Conservation (phyloP, 768 basidiomycete species). For the Boletellus emodensis region DNA sequence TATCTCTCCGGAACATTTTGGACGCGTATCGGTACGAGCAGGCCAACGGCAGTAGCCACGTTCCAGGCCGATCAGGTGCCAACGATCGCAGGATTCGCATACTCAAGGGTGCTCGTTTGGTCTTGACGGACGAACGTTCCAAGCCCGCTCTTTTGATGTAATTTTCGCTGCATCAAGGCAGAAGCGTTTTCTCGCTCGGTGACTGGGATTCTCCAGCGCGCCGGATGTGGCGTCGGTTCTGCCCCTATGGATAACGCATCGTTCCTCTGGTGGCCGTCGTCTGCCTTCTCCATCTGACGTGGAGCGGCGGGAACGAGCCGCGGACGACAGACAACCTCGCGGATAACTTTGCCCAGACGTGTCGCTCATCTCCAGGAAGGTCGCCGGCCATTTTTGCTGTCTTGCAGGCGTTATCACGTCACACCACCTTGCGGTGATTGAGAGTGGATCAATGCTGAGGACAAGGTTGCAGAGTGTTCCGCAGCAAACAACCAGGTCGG, state of each 20-base stretch:
- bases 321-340: constrained; percentile 7
- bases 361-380: constrained; percentile 3
- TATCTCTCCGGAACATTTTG: constrained; percentile 47
- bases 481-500: constrained; percentile 10
- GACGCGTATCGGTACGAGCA: constrained; percentile 45
- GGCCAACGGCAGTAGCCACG: constrained; percentile 5
- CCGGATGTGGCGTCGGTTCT: constrained; percentile 17
- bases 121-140: constrained; percentile 45
- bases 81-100: constrained; percentile 40
- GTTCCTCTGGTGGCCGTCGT: constrained; percentile 6
- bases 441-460: constrained; percentile 1
- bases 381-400: constrained; percentile 1
- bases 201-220: constrained; percentile 18
- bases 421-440: constrained; percentile 15
- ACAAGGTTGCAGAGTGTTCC: background rate
- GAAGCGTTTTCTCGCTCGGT: constrained; percentile 14
- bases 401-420: background rate
- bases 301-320: constrained; percentile 11
- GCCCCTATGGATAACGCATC: constrained; percentile 11
- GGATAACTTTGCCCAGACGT: constrained; percentile 8
- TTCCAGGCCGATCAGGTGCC: constrained; percentile 22
- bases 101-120: constrained; percentile 46
- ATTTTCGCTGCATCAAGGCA: constrained; percentile 13
- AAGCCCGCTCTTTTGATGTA: constrained; percentile 41
- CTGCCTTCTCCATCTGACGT: constrained; percentile 13